Base-by-base conservation (phyloP, 192 early-diverging fungal genomes). In the Globomyces pollinis-pini region DNA sequence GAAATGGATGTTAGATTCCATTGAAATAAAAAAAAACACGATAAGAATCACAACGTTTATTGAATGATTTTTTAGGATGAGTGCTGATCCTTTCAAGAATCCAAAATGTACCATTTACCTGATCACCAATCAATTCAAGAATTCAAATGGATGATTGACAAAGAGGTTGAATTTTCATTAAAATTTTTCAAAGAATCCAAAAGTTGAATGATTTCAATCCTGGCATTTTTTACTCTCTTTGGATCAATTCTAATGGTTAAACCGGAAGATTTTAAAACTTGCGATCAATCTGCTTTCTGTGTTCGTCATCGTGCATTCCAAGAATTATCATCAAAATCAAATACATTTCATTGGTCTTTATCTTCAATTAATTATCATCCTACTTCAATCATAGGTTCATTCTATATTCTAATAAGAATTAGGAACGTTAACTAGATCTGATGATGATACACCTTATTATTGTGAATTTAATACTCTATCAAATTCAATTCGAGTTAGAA, bases 261-360 rank as follows among this genome's bases (percentile, higher is more conserved):
- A 50, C 72, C 61, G 33, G 31, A 88, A 58, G 94, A 99, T 67
- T 99, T 99, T 64, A 94, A 92, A 66, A 86, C 74, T 0, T 95
- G 93, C 68, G 69, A 81, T 23, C 87, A 96, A 50, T 80, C 81
- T 24, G 85, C 84, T 3, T 99, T 99, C 65, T 96, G 93, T 67
- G 64, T 71, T 9, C 87, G 96, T 36, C 91, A 99, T 67, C 75
- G 90, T 4, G 87, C 84, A 15, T 91, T 84, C 62, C 91, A 89
- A 11, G 88, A 93, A 60, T 24, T 15, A 57, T 67, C 15, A 52
- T 38, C 16, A 29, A 16, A 38, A 61, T 1, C 81, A 38, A 86
- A 0, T 80, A 80, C 1, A 96, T 88, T 64, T 62, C 69, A 24
- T 64, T 94, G 21, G 62, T 85, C 33, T 52, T 76, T 26, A 69